Evolutionary conservation across 140 eudicot genomes (phyloP).

Genomic region (Cichorium intybus): DNA sequence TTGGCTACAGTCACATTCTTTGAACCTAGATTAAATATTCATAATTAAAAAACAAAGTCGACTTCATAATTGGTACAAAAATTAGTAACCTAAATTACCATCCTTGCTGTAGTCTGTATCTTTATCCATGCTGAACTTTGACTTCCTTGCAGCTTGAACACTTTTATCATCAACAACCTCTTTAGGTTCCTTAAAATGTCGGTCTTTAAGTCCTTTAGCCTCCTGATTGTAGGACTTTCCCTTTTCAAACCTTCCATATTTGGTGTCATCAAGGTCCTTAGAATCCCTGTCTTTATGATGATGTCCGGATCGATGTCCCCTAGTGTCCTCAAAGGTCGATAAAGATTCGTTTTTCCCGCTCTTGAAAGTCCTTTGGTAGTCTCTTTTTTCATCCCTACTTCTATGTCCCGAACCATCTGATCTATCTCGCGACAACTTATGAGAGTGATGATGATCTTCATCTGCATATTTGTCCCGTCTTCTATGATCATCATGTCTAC

Average conservation of each 20-base stretch:
- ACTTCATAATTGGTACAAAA: neutral
- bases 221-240: conserved; percentile 47
- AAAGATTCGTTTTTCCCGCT: neutral
- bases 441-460: conserved; percentile 52
- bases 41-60: neutral
- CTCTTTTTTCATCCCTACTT: conserved; percentile 49
- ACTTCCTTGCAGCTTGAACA: conserved; percentile 42
- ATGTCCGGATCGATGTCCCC: conserved; percentile 38
- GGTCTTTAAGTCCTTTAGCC: conserved; percentile 32
- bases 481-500: conserved; percentile 50
- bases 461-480: conserved; percentile 55
- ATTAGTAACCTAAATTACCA: conserved; percentile 35
- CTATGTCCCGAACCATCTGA: conserved; percentile 48
- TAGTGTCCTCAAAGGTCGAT: neutral
- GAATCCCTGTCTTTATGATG: conserved; percentile 48
- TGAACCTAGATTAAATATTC: conserved; percentile 3
- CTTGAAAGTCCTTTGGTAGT: neutral
- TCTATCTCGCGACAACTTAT: conserved; percentile 42
- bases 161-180: conserved; percentile 38
- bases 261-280: conserved; percentile 41
- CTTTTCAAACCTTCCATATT: conserved; percentile 48
- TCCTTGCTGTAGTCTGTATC: conserved; percentile 31
- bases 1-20: conserved; percentile 24
- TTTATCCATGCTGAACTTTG: conserved; percentile 42
- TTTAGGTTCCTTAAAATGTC: conserved; percentile 34